Conservation (phyloP, 1,139 yeast genomes). For the Debaryomyces nepalensis region DNA sequence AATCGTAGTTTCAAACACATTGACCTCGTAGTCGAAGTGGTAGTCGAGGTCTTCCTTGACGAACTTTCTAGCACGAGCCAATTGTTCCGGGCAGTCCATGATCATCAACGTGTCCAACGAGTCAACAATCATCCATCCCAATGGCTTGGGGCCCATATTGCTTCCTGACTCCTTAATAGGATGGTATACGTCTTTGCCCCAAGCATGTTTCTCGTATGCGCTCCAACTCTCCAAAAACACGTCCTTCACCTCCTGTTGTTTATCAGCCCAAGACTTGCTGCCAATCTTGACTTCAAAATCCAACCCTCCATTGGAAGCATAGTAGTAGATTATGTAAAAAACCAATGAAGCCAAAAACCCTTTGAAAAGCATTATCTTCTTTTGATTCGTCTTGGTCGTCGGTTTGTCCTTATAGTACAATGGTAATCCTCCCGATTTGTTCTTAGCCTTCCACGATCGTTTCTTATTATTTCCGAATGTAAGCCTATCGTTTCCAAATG, state of each 20-base stretch:
- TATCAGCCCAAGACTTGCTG: constrained; percentile 39
- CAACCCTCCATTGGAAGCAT: constrained; percentile 12
- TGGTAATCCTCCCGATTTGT: constrained; percentile 25
- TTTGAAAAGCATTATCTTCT: constrained; percentile 44
- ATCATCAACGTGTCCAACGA: constrained; percentile 81
- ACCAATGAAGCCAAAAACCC: constrained; percentile 45
- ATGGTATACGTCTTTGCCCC: constrained; percentile 61
- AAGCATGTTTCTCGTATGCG: constrained; percentile 75
- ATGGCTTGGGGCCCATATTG: constrained; percentile 81
- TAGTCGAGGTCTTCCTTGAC: constrained; percentile 57
- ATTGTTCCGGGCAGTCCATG: constrained; percentile 75
- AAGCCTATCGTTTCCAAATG: constrained; percentile 9
- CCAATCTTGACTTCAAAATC: background rate
- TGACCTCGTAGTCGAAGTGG: constrained; percentile 70
- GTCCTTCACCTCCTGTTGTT: constrained; percentile 59
- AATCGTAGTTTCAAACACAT: constrained; percentile 90
- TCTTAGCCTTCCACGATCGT: constrained; percentile 18
- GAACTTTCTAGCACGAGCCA: constrained; percentile 73
- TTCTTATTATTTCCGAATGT: constrained; percentile 10
- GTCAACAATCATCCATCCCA: constrained; percentile 96
- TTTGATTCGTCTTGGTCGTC: constrained; percentile 18
- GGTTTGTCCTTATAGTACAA: constrained; percentile 39
- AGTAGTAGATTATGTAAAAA: constrained; percentile 42
- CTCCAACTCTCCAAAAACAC: constrained; percentile 82
- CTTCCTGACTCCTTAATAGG: constrained; percentile 64